Conservation (phyloP, 2,329 filamentous ascomycete species). For the Penicillium paneum region DNA sequence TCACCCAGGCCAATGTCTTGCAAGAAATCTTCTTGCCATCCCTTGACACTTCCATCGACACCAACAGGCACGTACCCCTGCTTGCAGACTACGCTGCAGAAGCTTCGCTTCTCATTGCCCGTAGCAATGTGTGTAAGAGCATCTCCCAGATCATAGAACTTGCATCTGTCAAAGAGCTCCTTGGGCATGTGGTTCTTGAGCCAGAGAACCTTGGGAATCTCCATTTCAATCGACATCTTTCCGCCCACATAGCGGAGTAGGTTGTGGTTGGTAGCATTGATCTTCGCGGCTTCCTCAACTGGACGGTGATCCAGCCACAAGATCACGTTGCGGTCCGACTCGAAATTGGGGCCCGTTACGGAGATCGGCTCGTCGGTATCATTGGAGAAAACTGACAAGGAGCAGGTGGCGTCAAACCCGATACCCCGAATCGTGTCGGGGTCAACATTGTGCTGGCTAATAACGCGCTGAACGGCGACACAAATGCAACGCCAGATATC, state of each 20-base stretch:
- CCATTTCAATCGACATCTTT: slow-evolving; percentile 99
- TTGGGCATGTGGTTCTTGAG: slow-evolving; percentile 97
- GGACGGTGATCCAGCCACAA: slow-evolving; percentile 96
- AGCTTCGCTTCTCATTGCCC: slow-evolving; percentile 85
- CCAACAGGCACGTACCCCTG: slow-evolving; percentile 96
- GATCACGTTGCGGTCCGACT: slow-evolving; percentile 90
- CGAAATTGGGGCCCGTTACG: slow-evolving; percentile 86
- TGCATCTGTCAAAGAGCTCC: slow-evolving; percentile 85
- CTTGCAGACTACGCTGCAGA: slow-evolving; percentile 95
- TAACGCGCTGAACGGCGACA: slow-evolving; percentile 75
- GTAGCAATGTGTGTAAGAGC: slow-evolving; percentile 93
- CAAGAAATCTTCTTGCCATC: slow-evolving; percentile 96
- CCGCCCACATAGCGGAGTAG: slow-evolving; percentile 93
- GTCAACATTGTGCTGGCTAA: slow-evolving; percentile 77
- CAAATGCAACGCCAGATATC: slow-evolving; percentile 98
- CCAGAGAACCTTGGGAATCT: slow-evolving; percentile 97
- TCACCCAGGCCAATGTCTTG: slow-evolving; percentile 81
- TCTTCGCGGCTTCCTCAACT: slow-evolving; percentile 82
- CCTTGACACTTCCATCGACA: slow-evolving; percentile 93
- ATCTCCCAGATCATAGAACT: slow-evolving; percentile 94
- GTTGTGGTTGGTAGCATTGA: slow-evolving; percentile 90
- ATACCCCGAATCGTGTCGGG: slow-evolving; percentile 76
- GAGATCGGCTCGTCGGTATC: slow-evolving; percentile 87
- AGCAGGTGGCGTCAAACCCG: slow-evolving; percentile 98
- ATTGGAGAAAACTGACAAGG: slow-evolving; percentile 81